phyloP scores from a whole-genome alignment of 768 basidiomycete species.

The Lactarius evosmus region DNA sequence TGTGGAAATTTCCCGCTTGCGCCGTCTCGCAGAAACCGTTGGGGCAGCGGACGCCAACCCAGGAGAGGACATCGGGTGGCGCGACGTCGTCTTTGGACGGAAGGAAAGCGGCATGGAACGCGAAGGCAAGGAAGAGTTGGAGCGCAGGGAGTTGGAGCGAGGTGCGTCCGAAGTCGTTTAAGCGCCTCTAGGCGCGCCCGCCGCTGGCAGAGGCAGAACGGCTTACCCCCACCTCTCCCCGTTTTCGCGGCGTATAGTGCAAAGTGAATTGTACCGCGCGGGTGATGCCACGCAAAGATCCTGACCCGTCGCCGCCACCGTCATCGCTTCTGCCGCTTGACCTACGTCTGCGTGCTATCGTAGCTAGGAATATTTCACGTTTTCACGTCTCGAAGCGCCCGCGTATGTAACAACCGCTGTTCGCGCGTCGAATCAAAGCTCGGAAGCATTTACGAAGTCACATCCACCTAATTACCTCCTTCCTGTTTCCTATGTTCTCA shows the following conservation, averaged over 20 bases:
- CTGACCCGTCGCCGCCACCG: background rate
- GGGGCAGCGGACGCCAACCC: slow-evolving; percentile 22
- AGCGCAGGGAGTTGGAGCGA: slow-evolving; percentile 19
- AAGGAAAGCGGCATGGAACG: slow-evolving; percentile 20
- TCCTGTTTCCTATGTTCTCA: slow-evolving; percentile 5
- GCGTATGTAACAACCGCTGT: slow-evolving; percentile 16
- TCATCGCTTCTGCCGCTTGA: slow-evolving; percentile 1
- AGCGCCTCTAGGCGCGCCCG: background rate
- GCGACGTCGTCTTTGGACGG: slow-evolving; percentile 22
- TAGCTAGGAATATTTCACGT: background rate
- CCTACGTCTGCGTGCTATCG: background rate
- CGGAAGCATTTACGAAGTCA: background rate
- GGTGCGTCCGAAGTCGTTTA: slow-evolving; percentile 5
- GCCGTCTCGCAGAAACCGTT: slow-evolving; percentile 46
- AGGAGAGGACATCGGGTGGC: slow-evolving; percentile 22
- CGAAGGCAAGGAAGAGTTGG: slow-evolving; percentile 22
- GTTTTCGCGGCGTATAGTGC: slow-evolving; percentile 4
- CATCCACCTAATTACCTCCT: slow-evolving; percentile 6
- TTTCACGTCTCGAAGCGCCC: background rate
- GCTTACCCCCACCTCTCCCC: background rate
- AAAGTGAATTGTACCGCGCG: slow-evolving; percentile 3
- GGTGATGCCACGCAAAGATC: slow-evolving; percentile 8
- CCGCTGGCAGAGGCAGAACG: background rate
- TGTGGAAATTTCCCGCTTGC: slow-evolving; percentile 53
- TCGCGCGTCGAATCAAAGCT: background rate